Conservation (phyloP, 305 asterid species). For the Solanum hybrid region DNA sequence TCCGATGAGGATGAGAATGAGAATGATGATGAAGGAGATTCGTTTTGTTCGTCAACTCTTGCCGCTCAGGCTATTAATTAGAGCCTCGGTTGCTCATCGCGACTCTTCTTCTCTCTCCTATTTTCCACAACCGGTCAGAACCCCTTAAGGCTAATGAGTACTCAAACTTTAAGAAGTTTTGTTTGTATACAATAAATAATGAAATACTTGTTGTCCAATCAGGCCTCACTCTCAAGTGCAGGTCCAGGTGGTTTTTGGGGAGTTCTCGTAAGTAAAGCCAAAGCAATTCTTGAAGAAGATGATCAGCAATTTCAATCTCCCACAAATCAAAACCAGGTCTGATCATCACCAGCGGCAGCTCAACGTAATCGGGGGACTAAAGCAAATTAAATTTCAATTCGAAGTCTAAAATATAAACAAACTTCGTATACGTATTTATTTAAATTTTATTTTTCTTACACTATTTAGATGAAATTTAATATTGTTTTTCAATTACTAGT, state of each 20-base stretch:
- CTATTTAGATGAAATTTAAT: too few relatives aligned
- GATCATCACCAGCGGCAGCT: background rate
- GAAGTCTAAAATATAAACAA: too few relatives aligned
- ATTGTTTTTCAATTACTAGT: too few relatives aligned
- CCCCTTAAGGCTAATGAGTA: background rate
- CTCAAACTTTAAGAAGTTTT: background rate
- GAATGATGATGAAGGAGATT: background rate
- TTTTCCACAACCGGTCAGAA: background rate
- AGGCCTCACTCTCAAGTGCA: conserved; percentile 18
- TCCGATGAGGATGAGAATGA: conserved; percentile 1
- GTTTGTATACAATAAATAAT: background rate
- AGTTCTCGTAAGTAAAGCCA: conserved; percentile 81
- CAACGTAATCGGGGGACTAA: too few relatives aligned
- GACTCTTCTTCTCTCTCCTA: background rate
- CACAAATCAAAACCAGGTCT: conserved; percentile 23
- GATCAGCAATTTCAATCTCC: conserved; percentile 23
- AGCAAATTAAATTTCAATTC: too few relatives aligned
- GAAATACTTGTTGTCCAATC: background rate
- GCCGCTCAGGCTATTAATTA: conserved; percentile 60
- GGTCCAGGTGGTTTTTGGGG: conserved; percentile 73
- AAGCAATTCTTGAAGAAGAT: conserved; percentile 75
- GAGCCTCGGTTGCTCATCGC: conserved; percentile 47
- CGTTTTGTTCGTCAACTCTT: conserved; percentile 33
- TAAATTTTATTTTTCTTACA: too few relatives aligned
- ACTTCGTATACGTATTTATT: too few relatives aligned